Evolutionary conservation across 1,139 yeast genomes (phyloP).

Genomic region (Yamadazyma taylorii): DNA sequence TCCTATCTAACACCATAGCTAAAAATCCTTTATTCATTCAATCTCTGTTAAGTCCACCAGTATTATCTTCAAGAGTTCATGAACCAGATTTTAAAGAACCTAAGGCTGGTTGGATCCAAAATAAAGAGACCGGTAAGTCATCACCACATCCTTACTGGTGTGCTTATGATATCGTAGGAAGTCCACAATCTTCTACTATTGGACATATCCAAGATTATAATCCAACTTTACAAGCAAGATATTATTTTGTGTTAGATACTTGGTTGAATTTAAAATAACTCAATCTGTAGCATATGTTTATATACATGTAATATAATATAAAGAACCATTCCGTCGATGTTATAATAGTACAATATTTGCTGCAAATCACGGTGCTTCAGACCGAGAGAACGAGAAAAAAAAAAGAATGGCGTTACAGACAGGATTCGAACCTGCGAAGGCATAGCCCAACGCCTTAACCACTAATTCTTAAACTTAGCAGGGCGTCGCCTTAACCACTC

Average conservation of each 20-base stretch:
- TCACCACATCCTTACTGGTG: constrained; percentile 33
- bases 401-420: constrained; percentile 68
- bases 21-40: constrained; percentile 23
- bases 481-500: constrained; percentile 69
- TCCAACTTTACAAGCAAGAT: constrained; percentile 12
- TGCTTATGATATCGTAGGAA: constrained; percentile 35
- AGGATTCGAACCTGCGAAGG: constrained; percentile 92
- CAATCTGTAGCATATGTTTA: neutral
- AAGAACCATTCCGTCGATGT: too few species aligned
- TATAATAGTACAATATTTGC: neutral
- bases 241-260: constrained; percentile 17
- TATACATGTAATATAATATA: too few species aligned
- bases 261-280: constrained; percentile 20
- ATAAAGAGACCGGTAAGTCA: constrained; percentile 17
- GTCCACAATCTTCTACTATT: constrained; percentile 16
- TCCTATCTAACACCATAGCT: constrained; percentile 11
- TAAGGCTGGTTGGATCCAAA: constrained; percentile 21
- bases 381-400: constrained; percentile 6
- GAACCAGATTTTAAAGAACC: constrained; percentile 20
- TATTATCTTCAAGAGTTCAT: constrained; percentile 15
- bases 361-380: neutral
- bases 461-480: constrained; percentile 41
- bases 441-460: constrained; percentile 75
- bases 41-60: constrained; percentile 25
- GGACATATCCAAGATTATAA: constrained; percentile 21